A percentile compares a stretch with the other conserved stretches of the same genome.
Evolutionary conservation across 139 green algal species (phyloP).

Genomic region (Astrephomene gubernaculifera): DNA sequence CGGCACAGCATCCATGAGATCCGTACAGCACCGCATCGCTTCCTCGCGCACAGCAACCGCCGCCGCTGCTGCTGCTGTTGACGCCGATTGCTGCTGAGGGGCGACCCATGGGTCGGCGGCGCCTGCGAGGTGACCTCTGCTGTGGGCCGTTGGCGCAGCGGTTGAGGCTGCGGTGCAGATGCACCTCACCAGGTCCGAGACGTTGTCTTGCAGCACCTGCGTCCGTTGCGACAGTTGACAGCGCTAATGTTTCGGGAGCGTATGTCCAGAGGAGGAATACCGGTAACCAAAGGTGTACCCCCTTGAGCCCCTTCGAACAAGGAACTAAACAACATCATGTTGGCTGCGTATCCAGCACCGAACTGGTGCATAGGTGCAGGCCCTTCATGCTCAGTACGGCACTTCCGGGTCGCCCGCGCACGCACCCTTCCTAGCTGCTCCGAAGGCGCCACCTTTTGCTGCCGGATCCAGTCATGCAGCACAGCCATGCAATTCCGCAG

Average conservation of each 20-base stretch:
- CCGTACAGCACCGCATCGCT: conserved; percentile 26
- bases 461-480: conserved; percentile 1
- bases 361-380: too few species aligned
- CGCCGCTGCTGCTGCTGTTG: background rate
- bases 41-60: conserved; percentile 30
- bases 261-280: too few species aligned
- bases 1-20: conserved; percentile 34
- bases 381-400: too few species aligned
- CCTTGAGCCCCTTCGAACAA: too few species aligned
- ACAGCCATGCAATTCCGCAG: conserved; percentile 1
- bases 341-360: too few species aligned
- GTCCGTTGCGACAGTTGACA: too few species aligned
- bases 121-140: too few species aligned
- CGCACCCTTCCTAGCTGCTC: background rate
- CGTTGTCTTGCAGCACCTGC: conserved; percentile 2
- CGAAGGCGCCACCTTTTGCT: background rate
- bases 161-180: background rate
- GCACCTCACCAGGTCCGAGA: background rate
- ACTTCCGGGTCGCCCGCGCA: too few species aligned
- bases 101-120: too few species aligned
- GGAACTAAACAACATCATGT: too few species aligned
- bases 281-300: too few species aligned
- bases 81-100: background rate
- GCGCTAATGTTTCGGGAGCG: too few species aligned
- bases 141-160: background rate